Base-by-base conservation (phyloP, 176 grass and related monocot genomes). In the Leersia perrieri region DNA sequence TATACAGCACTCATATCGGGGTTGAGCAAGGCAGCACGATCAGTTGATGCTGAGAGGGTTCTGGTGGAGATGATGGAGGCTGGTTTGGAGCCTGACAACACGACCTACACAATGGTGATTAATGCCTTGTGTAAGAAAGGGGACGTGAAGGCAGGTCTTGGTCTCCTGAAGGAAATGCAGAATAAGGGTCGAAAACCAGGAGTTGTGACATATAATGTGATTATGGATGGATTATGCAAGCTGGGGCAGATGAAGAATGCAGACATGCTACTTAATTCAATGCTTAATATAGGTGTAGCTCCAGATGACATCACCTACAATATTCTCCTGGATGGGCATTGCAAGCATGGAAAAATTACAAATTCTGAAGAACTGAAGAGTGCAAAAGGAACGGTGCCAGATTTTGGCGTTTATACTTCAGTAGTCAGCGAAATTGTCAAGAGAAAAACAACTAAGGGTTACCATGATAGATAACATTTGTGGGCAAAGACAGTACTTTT, bases 251-350 rank as follows among this genome's bases (percentile, higher is more conserved):
- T 91, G 89, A 93, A 93, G 69, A 94, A 97, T 78, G 94, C 89
- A 7, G 87, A 86, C 25, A 91, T 91, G 91, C 87, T 97, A 41
- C 75, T 92, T 38, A 75, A 94, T 86, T 91, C 91, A 1, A 94
- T 97, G 94, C 80, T 87, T 67, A 97, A 97, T 63, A 38, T 92
- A 67, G 87, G 91, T 51, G 85, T 94, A 11, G 4, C n/a, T 34
- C 91, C 89, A 9, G 91, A 97, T 79, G 94, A 97, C 79, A 88
- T 94, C 66, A 92, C 94, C 40, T 97, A 92, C 69, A 97, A 97
- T 40, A 97, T 97, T 87, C 85, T 94, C 67, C 80, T 97, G 87
- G 89, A 97, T 47, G 89, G 94, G 58, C 89, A 94, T 63, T 86
- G 87, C 70, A 97, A 91, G 74, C 72, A 90, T 88, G 89, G 87